phyloP scores from a whole-genome alignment of 345 rosid genomes.

The Boechera stricta region DNA sequence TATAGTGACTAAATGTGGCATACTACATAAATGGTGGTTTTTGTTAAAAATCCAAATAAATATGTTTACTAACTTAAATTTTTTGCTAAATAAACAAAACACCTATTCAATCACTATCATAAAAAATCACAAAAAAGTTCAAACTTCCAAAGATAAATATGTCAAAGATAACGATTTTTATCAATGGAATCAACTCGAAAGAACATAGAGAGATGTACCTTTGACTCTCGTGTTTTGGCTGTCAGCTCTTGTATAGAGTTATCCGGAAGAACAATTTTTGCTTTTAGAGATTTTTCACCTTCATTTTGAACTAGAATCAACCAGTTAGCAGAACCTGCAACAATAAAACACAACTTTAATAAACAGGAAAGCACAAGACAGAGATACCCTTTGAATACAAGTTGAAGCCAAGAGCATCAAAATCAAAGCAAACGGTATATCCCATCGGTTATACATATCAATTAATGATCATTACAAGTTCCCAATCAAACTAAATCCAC shows the following conservation, averaged over 20 bases:
- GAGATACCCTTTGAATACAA: background rate
- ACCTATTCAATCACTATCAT: background rate
- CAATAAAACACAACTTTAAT: constrained; percentile 33
- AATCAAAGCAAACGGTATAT: background rate
- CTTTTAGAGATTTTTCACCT: constrained; percentile 58
- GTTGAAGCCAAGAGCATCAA: background rate
- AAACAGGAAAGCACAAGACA: constrained; percentile 15
- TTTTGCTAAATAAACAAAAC: too few species aligned
- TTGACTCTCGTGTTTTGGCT: constrained; percentile 46
- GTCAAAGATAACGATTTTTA: background rate
- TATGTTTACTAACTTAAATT: too few species aligned
- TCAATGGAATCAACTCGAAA: constrained; percentile 3
- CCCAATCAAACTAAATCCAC: too few species aligned
- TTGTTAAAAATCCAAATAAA: too few species aligned
- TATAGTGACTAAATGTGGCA: too few species aligned
- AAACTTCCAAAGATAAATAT: background rate
- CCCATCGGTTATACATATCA: too few species aligned
- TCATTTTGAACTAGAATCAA: constrained; percentile 65
- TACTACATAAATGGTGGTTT: too few species aligned
- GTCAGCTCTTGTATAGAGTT: constrained; percentile 34
- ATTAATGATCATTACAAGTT: too few species aligned
- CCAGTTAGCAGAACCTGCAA: constrained; percentile 52
- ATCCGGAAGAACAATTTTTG: constrained; percentile 46
- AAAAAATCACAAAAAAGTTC: constrained; percentile 20
- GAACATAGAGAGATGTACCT: constrained; percentile 37